Conservation (phyloP, 148 eudicot genomes). For the Limonium bicolor region DNA sequence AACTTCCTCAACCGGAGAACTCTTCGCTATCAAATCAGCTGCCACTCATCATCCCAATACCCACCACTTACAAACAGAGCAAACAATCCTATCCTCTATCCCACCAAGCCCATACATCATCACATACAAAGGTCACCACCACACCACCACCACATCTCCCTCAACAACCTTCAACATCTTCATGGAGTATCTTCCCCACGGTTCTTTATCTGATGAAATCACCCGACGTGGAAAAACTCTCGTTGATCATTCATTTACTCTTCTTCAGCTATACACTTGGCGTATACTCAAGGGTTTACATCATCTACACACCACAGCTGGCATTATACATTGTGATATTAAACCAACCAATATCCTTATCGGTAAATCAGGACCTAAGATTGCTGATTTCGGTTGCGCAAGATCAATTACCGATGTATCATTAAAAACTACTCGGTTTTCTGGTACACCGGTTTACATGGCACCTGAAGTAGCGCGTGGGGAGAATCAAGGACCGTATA, state of each 20-base stretch:
- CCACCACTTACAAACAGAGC: slow-evolving; percentile 23
- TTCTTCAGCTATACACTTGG: slow-evolving; percentile 17
- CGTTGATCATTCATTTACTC: too few species aligned
- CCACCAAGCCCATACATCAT: slow-evolving; percentile 20
- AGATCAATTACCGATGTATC: background rate
- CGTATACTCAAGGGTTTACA: slow-evolving; percentile 29
- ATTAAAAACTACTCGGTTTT: background rate
- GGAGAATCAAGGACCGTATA: slow-evolving; percentile 31
- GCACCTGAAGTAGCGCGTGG: slow-evolving; percentile 56
- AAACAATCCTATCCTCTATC: slow-evolving; percentile 19
- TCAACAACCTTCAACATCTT: slow-evolving; percentile 21
- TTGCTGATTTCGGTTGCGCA: slow-evolving; percentile 51
- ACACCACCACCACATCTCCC: slow-evolving; percentile 16
- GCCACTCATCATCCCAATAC: slow-evolving; percentile 21
- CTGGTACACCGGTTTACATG: slow-evolving; percentile 40
- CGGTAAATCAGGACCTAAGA: slow-evolving; percentile 18
- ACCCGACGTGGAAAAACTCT: slow-evolving; percentile 15
- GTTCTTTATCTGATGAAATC: slow-evolving; percentile 22
- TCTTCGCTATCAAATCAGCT: slow-evolving; percentile 36
- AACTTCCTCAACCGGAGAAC: slow-evolving; percentile 14
- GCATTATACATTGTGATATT: slow-evolving; percentile 42
- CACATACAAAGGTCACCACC: slow-evolving; percentile 24
- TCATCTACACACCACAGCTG: slow-evolving; percentile 34
- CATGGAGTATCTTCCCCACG: slow-evolving; percentile 30
- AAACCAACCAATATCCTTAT: slow-evolving; percentile 33